Evolutionary conservation across 2,329 filamentous ascomycete genomes (phyloP).

Genomic region (Exophiala phaeomuriformis): DNA sequence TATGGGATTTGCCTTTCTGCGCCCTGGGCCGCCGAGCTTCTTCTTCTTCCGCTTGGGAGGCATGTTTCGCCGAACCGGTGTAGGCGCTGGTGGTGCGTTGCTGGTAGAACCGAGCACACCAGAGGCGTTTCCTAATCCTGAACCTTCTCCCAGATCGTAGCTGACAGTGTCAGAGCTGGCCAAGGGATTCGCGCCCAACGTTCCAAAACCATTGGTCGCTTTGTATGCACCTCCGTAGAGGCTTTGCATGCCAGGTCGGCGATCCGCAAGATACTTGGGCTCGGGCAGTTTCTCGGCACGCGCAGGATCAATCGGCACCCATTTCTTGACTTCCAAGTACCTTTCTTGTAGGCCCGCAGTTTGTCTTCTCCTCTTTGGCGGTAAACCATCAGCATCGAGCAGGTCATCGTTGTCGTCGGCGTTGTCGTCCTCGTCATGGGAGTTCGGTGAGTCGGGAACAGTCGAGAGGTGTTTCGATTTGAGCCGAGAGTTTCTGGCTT

Average conservation of each 20-base stretch:
- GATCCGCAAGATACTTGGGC: slow-evolving; percentile 55
- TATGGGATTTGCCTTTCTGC: slow-evolving; percentile 16
- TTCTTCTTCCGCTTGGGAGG: slow-evolving; percentile 27
- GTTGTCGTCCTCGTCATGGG: slow-evolving; percentile 32
- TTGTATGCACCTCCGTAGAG: slow-evolving; percentile 35
- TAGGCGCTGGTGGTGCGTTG: slow-evolving; percentile 6
- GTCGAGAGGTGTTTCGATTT: slow-evolving; percentile 15
- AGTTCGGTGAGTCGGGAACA: slow-evolving; percentile 22
- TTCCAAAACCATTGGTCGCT: slow-evolving; percentile 21
- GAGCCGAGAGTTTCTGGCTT: slow-evolving; percentile 22
- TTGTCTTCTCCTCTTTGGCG: slow-evolving; percentile 16
- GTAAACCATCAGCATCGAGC: slow-evolving; percentile 32
- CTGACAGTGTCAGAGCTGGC: slow-evolving; percentile 5
- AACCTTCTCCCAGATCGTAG: slow-evolving; percentile 24
- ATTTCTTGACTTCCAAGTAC: slow-evolving; percentile 52
- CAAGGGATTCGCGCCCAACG: slow-evolving; percentile 10
- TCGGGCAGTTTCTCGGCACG: slow-evolving; percentile 48
- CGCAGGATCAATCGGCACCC: slow-evolving; percentile 50
- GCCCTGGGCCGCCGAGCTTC: slow-evolving; percentile 25
- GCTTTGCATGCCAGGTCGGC: slow-evolving; percentile 52
- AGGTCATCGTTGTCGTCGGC: slow-evolving; percentile 38
- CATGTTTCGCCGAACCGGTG: slow-evolving; percentile 23
- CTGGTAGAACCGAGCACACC: slow-evolving; percentile 6
- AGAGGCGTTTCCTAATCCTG: slow-evolving; percentile 20
- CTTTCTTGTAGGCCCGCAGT: slow-evolving; percentile 33